Evolutionary conservation across 2,329 filamentous ascomycete species (phyloP).

Genomic region (Monosporascus cannonballus): DNA sequence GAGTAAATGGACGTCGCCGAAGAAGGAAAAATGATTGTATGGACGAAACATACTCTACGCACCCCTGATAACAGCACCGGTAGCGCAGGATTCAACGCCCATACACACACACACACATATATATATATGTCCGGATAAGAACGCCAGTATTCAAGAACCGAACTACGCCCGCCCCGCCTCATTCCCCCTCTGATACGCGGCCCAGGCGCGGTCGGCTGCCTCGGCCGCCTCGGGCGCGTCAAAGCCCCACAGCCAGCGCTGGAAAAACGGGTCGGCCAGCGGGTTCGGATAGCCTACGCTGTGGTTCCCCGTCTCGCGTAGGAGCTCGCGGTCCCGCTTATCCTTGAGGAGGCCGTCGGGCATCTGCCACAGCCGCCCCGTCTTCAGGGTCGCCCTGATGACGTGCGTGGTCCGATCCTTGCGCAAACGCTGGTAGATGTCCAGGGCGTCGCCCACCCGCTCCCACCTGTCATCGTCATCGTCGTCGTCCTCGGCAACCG

Average conservation of each 20-base stretch:
- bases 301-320: constrained; percentile 6
- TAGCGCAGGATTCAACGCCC: too few species aligned
- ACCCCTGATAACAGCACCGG: too few species aligned
- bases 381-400: constrained; percentile 12
- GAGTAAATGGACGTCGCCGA: too few species aligned
- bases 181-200: too few species aligned
- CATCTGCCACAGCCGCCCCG: constrained; percentile 14
- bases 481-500: not conserved
- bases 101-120: too few species aligned
- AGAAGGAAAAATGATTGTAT: too few species aligned
- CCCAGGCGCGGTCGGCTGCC: constrained; percentile 12
- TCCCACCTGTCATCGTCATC: not conserved
- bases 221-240: constrained; percentile 7
- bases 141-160: too few species aligned
- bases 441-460: constrained; percentile 1
- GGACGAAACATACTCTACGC: too few species aligned
- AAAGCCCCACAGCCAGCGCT: constrained; percentile 16
- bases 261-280: constrained; percentile 16
- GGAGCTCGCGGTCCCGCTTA: constrained; percentile 11
- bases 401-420: constrained; percentile 13
- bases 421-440: constrained; percentile 11
- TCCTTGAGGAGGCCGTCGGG: constrained; percentile 13
- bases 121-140: too few species aligned
- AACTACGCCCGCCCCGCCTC: too few species aligned
- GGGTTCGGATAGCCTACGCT: constrained; percentile 14